These are phyloP conservation scores for Raffaelea albimanens DNA, from an alignment of 2,329 filamentous ascomycete genomes.

Conservation along the genomic window DNA sequence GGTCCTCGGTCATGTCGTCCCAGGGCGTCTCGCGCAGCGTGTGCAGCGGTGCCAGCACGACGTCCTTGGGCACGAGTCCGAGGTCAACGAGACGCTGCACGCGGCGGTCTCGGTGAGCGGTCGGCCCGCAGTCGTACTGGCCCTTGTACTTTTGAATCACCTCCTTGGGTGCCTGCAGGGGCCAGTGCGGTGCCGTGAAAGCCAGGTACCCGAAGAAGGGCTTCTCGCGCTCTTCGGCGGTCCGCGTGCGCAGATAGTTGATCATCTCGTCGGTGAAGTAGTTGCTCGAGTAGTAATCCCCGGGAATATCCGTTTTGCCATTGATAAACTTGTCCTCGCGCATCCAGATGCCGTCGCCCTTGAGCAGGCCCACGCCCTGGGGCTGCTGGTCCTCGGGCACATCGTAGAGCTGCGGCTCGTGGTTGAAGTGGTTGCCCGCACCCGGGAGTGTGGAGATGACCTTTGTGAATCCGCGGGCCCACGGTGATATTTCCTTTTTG, in stretches of 20 bases:
- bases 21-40: conserved; percentile 33
- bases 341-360: conserved; percentile 17
- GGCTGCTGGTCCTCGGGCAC: too few relatives aligned
- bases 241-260: conserved; percentile 38
- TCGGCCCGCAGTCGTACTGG: conserved; percentile 51
- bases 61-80: conserved; percentile 42
- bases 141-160: conserved; percentile 49
- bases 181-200: conserved; percentile 56
- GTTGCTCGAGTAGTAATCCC: conserved; percentile 43
- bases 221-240: conserved; percentile 19
- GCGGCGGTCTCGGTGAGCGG: conserved; percentile 41
- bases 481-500: conserved; percentile 28
- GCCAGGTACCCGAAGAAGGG: conserved; percentile 53
- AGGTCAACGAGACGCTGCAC: conserved; percentile 46
- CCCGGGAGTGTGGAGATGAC: conserved; percentile 51
- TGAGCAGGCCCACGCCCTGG: conserved; percentile 37
- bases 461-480: conserved; percentile 47
- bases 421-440: conserved; percentile 49
- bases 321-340: conserved; percentile 30
- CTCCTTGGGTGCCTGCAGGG: conserved; percentile 47
- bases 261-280: conserved; percentile 43
- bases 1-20: conserved; percentile 34
- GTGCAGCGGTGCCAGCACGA: conserved; percentile 39
- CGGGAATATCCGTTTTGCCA: conserved; percentile 25
- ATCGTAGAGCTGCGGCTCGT: too few relatives aligned